Percentiles rank a stretch among this genome's conserved stretches.
Evolutionary conservation across 2,329 filamentous ascomycete species (phyloP).

Genomic region (Talaromyces sp.): DNA sequence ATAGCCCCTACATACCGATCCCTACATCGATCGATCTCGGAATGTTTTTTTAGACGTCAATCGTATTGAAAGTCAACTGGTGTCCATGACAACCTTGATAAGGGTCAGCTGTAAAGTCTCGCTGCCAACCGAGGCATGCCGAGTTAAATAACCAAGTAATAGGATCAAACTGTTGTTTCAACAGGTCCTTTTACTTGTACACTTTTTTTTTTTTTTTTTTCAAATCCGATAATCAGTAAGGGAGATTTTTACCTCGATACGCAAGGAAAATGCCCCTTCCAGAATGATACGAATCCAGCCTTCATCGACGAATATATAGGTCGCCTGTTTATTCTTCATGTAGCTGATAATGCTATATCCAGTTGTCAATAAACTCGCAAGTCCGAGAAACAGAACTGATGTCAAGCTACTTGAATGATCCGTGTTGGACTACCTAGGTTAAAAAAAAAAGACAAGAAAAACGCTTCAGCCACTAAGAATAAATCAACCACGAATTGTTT

Average conservation of each 20-base stretch:
- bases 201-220: neutral
- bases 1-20: too few relatives aligned
- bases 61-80: too few relatives aligned
- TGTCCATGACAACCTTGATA: too few relatives aligned
- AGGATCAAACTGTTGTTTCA: neutral
- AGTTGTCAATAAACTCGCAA: neutral
- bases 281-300: neutral
- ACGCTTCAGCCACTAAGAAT: neutral
- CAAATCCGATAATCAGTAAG: neutral
- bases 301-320: neutral
- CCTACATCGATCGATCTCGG: too few relatives aligned
- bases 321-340: neutral
- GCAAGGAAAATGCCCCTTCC: neutral
- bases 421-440: neutral
- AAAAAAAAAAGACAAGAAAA: neutral
- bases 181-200: neutral
- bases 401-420: neutral
- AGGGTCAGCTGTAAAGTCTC: too few relatives aligned
- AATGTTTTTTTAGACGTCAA: too few relatives aligned
- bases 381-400: neutral
- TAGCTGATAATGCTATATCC: neutral
- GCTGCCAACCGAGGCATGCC: too few relatives aligned
- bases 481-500: neutral
- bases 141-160: too few relatives aligned
- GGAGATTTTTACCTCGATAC: neutral